A percentile compares a stretch with the other conserved stretches of the same genome.
These are phyloP conservation scores for Inga laurina DNA, from an alignment of 306 rosid species.

Conservation along the genomic window DNA sequence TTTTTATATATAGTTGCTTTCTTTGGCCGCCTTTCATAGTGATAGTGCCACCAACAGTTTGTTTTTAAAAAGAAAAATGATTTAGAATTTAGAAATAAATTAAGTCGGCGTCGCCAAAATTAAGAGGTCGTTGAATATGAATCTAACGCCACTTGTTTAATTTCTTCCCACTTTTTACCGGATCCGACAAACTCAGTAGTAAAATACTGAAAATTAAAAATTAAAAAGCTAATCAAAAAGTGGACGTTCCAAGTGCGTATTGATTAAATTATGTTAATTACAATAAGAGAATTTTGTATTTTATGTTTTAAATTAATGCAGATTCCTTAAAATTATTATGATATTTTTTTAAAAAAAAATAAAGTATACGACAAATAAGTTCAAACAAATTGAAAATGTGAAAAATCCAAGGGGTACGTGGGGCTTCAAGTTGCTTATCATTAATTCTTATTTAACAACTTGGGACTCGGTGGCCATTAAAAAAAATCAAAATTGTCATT, in stretches of 20 bases:
- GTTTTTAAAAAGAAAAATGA: neutral
- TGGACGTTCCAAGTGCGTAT: neutral
- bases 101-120: neutral
- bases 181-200: neutral
- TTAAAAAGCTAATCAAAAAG: neutral
- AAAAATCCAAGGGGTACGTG: neutral
- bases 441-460: neutral
- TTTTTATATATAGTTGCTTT: neutral
- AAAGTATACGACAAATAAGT: neutral
- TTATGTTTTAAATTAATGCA: neutral
- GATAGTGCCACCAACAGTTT: neutral
- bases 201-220: neutral
- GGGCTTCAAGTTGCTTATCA: neutral
- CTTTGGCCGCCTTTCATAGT: neutral
- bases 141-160: slow-evolving; percentile 3
- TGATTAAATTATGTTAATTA: neutral
- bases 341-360: neutral
- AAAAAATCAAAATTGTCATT: neutral
- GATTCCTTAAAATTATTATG: neutral
- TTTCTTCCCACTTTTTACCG: neutral
- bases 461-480: neutral
- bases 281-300: neutral
- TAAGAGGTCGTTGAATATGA: neutral
- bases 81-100: neutral
- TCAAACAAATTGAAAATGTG: neutral